Conservation (phyloP, 2,329 filamentous ascomycete genomes). For the Aspergillus ibericus region DNA sequence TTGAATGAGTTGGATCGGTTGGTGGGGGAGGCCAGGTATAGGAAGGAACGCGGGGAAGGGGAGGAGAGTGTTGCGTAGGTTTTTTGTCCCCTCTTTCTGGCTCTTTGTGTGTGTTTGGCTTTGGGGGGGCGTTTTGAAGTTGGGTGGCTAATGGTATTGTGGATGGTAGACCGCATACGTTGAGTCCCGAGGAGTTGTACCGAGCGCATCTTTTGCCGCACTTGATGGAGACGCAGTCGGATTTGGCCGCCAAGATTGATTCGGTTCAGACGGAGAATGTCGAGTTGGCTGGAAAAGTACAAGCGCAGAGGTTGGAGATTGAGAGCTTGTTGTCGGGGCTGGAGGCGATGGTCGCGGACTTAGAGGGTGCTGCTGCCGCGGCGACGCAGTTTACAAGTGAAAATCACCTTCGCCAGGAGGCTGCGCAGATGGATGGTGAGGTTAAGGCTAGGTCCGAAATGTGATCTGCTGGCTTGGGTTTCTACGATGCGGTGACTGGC, state of each 20-base stretch:
- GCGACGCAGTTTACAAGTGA: conserved; percentile 41
- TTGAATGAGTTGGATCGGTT: conserved; percentile 63
- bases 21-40: conserved; percentile 57
- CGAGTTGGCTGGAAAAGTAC: conserved; percentile 53
- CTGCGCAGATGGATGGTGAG: conserved; percentile 47
- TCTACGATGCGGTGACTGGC: not conserved
- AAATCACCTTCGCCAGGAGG: conserved; percentile 42
- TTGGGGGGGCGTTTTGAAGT: too few relatives aligned
- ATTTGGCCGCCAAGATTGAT: conserved; percentile 52
- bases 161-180: conserved; percentile 55
- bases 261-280: conserved; percentile 54
- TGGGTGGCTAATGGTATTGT: not conserved
- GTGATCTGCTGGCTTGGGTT: conserved; percentile 18
- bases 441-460: conserved; percentile 31
- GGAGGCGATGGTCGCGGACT: conserved; percentile 57
- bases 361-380: conserved; percentile 52
- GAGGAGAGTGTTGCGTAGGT: conserved; percentile 51
- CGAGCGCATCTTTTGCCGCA: conserved; percentile 60
- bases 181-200: conserved; percentile 58
- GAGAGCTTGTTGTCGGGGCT: conserved; percentile 55
- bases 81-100: not conserved
- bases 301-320: conserved; percentile 58
- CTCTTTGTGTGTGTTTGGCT: not conserved
- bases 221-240: conserved; percentile 51
- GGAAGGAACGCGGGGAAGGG: conserved; percentile 48